Evolutionary conservation across 1,139 yeast genomes (phyloP).

Genomic region (Yamadazyma aaseri): DNA sequence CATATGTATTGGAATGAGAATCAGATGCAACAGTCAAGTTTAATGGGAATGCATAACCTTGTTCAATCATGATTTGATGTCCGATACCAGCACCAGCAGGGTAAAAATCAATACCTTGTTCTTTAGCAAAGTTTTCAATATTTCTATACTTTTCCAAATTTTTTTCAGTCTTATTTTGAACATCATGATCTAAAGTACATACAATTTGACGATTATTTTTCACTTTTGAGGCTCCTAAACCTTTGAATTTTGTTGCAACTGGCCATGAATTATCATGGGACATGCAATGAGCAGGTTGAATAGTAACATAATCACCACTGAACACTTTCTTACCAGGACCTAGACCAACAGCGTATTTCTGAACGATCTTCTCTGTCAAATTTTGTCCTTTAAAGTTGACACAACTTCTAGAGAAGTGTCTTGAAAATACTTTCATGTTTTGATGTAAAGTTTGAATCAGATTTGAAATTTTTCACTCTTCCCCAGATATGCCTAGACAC

Average conservation of each 20-base stretch:
- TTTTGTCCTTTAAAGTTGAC: slow-evolving; percentile 58
- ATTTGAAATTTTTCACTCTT: slow-evolving; percentile 7
- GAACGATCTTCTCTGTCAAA: slow-evolving; percentile 93
- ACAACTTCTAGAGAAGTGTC: slow-evolving; percentile 14
- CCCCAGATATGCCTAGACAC: slow-evolving; percentile 1
- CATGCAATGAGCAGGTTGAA: slow-evolving; percentile 96
- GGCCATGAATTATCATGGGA: slow-evolving; percentile 99
- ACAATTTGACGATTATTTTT: slow-evolving; percentile 88
- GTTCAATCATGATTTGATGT: slow-evolving; percentile 98
- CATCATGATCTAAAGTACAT: slow-evolving; percentile 96
- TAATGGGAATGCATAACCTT: slow-evolving; percentile 95
- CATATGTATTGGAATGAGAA: slow-evolving; percentile 96
- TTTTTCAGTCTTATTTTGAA: slow-evolving; percentile 86
- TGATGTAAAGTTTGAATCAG: background rate
- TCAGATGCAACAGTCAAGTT: slow-evolving; percentile 95
- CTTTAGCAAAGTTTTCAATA: slow-evolving; percentile 82
- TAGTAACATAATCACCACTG: slow-evolving; percentile 93
- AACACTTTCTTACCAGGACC: slow-evolving; percentile 68
- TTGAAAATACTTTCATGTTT: slow-evolving; percentile 9
- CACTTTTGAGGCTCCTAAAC: slow-evolving; percentile 83
- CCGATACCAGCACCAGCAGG: slow-evolving; percentile 99
- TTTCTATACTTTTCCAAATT: slow-evolving; percentile 84
- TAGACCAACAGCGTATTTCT: slow-evolving; percentile 83
- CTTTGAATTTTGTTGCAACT: slow-evolving; percentile 93
- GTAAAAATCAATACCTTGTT: slow-evolving; percentile 94